These are phyloP conservation scores for Hypoxylon sp. DNA, from an alignment of 2,329 filamentous ascomycete species.

Conservation along the genomic window DNA sequence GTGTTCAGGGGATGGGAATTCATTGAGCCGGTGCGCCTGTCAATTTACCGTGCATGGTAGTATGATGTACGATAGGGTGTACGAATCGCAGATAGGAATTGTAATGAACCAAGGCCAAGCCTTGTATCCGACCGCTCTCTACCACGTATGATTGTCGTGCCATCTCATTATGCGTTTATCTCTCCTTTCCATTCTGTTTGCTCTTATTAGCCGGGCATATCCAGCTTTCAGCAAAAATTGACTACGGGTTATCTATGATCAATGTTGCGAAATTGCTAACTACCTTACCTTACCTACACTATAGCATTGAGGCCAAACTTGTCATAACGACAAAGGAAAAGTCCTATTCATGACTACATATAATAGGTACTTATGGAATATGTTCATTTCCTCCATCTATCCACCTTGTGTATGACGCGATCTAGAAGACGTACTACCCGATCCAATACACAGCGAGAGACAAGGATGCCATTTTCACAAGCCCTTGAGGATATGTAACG, in stretches of 20 bases:
- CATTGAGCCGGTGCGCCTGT: slow-evolving; percentile 11
- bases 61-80: slow-evolving; percentile 1
- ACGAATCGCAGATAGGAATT: slow-evolving; percentile 2
- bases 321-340: slow-evolving; percentile 37
- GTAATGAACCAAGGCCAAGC: neutral
- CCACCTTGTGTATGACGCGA: slow-evolving; percentile 36
- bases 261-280: slow-evolving; percentile 4
- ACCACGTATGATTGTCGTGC: slow-evolving; percentile 19
- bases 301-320: neutral
- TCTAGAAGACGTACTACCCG: slow-evolving; percentile 33
- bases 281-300: too few relatives aligned
- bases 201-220: slow-evolving; percentile 16
- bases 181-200: slow-evolving; percentile 2
- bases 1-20: slow-evolving; percentile 30
- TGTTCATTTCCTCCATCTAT: slow-evolving; percentile 30
- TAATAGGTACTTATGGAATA: slow-evolving; percentile 28
- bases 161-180: neutral
- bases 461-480: slow-evolving; percentile 24
- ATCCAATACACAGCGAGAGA: slow-evolving; percentile 31
- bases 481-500: slow-evolving; percentile 35
- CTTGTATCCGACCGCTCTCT: slow-evolving; percentile 11
- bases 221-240: neutral
- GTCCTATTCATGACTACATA: slow-evolving; percentile 40
- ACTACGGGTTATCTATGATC: neutral
- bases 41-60: slow-evolving; percentile 2